These are phyloP conservation scores for Penstemon newberryi DNA, from an alignment of 257 asterid genomes.

Conservation along the genomic window DNA sequence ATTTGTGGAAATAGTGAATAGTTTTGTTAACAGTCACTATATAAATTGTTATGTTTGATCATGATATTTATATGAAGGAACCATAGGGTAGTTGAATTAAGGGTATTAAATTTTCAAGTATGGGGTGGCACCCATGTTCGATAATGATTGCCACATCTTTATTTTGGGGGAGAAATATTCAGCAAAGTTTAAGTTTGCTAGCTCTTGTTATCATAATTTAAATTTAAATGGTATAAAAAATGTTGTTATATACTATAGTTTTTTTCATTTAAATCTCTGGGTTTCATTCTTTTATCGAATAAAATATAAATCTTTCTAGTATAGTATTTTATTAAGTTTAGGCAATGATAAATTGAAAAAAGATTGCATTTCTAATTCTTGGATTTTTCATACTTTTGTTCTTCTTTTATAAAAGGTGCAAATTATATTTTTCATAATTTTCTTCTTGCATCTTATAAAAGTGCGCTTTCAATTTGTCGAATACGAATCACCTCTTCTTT, in stretches of 20 bases:
- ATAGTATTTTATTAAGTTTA: not conserved
- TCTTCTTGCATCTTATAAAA: no score
- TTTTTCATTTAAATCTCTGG: not conserved
- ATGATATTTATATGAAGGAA: slow-evolving; percentile 29
- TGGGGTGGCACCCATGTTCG: slow-evolving; percentile 72
- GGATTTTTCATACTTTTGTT: no score
- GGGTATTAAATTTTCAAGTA: slow-evolving; percentile 38
- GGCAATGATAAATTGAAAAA: not conserved
- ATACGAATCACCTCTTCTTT: no score
- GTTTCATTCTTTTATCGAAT: not conserved
- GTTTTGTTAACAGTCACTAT: not conserved
- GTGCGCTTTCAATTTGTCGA: no score
- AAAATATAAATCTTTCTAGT: not conserved
- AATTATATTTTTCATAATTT: no score
- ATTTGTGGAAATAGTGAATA: slow-evolving; percentile 12
- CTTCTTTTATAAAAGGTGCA: no score
- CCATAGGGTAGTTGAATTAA: slow-evolving; percentile 41
- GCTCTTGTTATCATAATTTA: not conserved
- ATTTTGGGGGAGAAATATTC: not conserved
- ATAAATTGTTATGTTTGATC: not conserved
- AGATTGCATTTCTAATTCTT: no score
- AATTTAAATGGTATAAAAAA: no score
- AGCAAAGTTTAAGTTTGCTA: not conserved
- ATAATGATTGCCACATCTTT: slow-evolving; percentile 34
- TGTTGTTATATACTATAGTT: no score